Base-by-base conservation (phyloP, 345 rosid species). In the Pelargonium nanum region DNA sequence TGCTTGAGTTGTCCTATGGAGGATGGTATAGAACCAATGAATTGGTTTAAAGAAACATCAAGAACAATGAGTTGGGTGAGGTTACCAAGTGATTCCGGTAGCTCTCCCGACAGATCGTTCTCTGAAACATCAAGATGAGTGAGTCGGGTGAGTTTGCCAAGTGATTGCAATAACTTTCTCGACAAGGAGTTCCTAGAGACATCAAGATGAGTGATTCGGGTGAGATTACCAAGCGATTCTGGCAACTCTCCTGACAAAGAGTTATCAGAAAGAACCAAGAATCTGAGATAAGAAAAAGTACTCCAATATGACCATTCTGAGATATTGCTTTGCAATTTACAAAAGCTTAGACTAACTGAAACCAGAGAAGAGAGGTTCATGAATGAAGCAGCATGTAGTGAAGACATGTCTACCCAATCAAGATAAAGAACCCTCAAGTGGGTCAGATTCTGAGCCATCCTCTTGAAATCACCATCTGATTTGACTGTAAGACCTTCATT, bases 321-420 rank as follows among this genome's bases (percentile, higher is more conserved):
- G 32, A 62, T 13, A 13, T 62, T 19, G 19, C 65, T 50, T 0
- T 1, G 25, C 21, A 62, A 50, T 0, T 0, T 0, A 22, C 24
- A 50, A 0, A 0, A 0, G 0, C 0, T 0, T 1, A 0, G 40
- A 19, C 34, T 8, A 3, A 62, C 45, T 1, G n/a, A 50, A 0
- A 0, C 17, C 34, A 62, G 22, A 16, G 34, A 56, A 6, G 67
- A 68, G 4, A 62, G 7, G 25, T 68, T 68, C 24, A 13, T 0
- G 19, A 61, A 67, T 0, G 60, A 61, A 40, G 9, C n/a, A 0
- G 48, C 48, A 0, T 0, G 22, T n/a, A 60, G 24, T 1, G 19
- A 6, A 6, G 25, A 60, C 71, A 67, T 32, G 58, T 60, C 22
- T 6, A 53, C 30, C 0, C 0, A 1, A 22, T 19, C 48, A 0